These are phyloP conservation scores for Amphicarpaea edgeworthii DNA, from an alignment of 306 rosid species.

Conservation along the genomic window DNA sequence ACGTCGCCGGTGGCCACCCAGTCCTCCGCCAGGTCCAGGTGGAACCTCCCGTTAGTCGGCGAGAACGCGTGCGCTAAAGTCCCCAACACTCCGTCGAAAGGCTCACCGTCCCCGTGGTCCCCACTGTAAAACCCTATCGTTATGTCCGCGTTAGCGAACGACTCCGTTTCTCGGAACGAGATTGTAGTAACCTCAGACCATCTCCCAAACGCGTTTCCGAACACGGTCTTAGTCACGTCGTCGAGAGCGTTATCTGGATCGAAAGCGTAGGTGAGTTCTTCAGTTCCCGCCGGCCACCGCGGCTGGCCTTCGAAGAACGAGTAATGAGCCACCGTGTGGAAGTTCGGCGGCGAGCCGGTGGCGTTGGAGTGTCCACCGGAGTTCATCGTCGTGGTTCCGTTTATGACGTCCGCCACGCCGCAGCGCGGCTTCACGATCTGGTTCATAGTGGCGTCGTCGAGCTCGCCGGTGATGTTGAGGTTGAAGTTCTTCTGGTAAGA, in stretches of 20 bases:
- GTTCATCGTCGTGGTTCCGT: conserved; percentile 72
- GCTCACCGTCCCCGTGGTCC: conserved; percentile 90
- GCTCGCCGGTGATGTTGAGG: conserved; percentile 76
- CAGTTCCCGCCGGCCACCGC: conserved; percentile 65
- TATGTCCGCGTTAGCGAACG: conserved; percentile 59
- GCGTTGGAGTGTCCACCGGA: conserved; percentile 59
- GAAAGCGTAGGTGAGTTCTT: conserved; percentile 72
- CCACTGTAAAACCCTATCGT: conserved; percentile 71
- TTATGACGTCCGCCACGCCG: conserved; percentile 78
- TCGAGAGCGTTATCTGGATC: conserved; percentile 53
- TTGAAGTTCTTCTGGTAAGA: conserved; percentile 86
- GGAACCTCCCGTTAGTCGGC: conserved; percentile 79
- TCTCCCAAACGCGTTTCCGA: conserved; percentile 59
- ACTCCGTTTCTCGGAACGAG: conserved; percentile 51
- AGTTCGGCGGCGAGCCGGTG: neutral
- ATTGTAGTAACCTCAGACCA: conserved; percentile 81
- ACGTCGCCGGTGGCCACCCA: conserved; percentile 81
- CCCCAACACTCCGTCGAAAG: conserved; percentile 83
- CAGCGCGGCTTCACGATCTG: conserved; percentile 67
- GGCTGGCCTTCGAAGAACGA: conserved; percentile 66
- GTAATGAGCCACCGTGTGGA: conserved; percentile 78
- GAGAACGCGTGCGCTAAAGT: conserved; percentile 92
- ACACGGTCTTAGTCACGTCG: conserved; percentile 54
- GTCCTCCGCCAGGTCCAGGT: conserved; percentile 68
- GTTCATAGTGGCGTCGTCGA: conserved; percentile 58